Percentiles rank a stretch among this genome's conserved stretches.
Conservation (phyloP, 1,284 basidiomycete species). For the Rhodotorula sp. region DNA sequence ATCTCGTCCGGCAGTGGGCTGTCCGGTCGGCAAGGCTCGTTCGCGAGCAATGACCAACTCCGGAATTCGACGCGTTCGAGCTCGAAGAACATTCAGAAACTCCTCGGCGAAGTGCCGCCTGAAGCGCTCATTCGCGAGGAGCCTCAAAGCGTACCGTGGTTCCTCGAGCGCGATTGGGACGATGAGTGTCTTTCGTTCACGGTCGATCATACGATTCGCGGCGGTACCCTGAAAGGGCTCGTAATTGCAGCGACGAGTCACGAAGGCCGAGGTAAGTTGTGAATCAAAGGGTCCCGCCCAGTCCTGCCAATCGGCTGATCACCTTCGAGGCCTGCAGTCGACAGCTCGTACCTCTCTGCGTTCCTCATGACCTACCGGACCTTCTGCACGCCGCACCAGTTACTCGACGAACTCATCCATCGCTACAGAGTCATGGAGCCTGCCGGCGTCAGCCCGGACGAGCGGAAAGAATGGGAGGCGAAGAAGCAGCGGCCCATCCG, state of each 20-base stretch:
- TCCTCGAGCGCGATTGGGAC: conserved; percentile 71
- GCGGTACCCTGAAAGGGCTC: conserved; percentile 79
- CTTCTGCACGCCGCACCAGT: conserved; percentile 80
- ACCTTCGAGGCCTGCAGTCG: conserved; percentile 48
- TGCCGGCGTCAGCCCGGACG: conserved; percentile 61
- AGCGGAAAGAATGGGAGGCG: conserved; percentile 78
- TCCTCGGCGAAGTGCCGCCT: conserved; percentile 60
- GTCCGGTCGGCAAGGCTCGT: not conserved
- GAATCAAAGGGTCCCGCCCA: not conserved
- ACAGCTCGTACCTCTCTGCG: conserved; percentile 80
- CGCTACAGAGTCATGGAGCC: conserved; percentile 82
- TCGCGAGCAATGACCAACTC: conserved; percentile 1
- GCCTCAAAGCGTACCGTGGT: conserved; percentile 42
- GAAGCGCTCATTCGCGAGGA: not conserved
- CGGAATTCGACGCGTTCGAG: conserved; percentile 10
- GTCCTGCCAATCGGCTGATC: conserved; percentile 7
- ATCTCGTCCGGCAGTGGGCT: not conserved
- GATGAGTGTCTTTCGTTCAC: conserved; percentile 80
- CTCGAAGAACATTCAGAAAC: conserved; percentile 64
- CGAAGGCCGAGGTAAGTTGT: conserved; percentile 53
- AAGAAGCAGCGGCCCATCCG: conserved; percentile 87
- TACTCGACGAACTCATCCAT: conserved; percentile 80
- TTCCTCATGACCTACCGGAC: conserved; percentile 98
- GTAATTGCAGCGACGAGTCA: conserved; percentile 90
- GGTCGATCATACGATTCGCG: conserved; percentile 74